Evolutionary conservation across 2,329 filamentous ascomycete genomes (phyloP), one percentile per base, ranked within the genome.

Genomic region (Pezicula carpinea): DNA sequence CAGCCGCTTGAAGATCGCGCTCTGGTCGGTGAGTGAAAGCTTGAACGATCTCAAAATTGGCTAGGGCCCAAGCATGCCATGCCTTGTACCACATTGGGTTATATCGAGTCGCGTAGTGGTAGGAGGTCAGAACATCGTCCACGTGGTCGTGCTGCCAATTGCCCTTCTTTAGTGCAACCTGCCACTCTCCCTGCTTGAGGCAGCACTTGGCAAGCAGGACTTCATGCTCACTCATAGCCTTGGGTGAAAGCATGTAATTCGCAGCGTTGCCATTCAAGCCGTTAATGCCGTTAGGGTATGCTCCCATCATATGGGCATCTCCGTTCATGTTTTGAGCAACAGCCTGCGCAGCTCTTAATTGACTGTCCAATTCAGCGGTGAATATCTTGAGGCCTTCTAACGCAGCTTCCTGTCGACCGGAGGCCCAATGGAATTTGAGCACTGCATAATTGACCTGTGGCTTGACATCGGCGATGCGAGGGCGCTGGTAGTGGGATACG

Each of bases 11-110:
- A 10, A 29, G 26, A 39, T 59, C 54, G 21, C 52, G 50, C 15
- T 60, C 57, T 15, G 52, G 47, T 23, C 54, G 52, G 48, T 54
- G 48, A 47, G 82, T 78, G 18, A 85, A 77, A 7, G 84, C 80
- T 58, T 93, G 95, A 32, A 97, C 91, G 48, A 99, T 93, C 68
- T 99, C 92, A 60, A 99, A 99, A 67, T 99, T 99, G 45, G 93
- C 92, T 53, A 99, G 70, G 10, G 93, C 95, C 92, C 93, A 99
- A 0, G 93, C 88, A 68, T 99, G 93, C 93, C 93, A 99, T 6
- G 95, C 93, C 69, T 99, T 99, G 73, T 99, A 99, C 82, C 92
- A 99, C 51, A 85, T 83, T 29, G 89, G 85, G 64, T 99, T 95
- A 69, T 95, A 96, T 49, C 89, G 85, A 2, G 93, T 99, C 1